Evolutionary conservation across 1,139 yeast genomes (phyloP).

Genomic region (Protomyces inundatus): DNA sequence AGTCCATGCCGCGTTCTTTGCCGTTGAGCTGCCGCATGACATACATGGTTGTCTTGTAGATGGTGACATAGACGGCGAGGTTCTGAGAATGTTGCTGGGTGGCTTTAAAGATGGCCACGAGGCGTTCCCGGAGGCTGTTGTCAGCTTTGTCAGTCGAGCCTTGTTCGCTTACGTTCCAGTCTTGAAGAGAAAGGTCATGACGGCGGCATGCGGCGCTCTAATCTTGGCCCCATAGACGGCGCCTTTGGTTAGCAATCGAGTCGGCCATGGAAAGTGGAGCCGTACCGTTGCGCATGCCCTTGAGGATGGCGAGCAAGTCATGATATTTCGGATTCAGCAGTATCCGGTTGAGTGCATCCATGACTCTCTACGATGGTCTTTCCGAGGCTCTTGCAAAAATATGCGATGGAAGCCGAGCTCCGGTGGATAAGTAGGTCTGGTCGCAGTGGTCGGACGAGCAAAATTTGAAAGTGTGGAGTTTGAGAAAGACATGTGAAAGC

Average conservation of each 20-base stretch:
- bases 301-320: slow-evolving; percentile 39
- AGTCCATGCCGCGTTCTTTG: slow-evolving; percentile 38
- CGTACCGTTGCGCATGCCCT: slow-evolving; percentile 41
- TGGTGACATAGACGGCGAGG: slow-evolving; percentile 60
- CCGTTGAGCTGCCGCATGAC: slow-evolving; percentile 34
- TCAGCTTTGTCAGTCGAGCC: not conserved
- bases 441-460: too few relatives aligned
- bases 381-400: too few relatives aligned
- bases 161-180: slow-evolving; percentile 37
- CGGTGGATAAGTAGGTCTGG: too few relatives aligned
- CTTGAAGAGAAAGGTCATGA: slow-evolving; percentile 55
- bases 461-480: too few relatives aligned
- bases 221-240: slow-evolving; percentile 68
- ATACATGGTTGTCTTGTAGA: slow-evolving; percentile 48
- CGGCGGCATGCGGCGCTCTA: slow-evolving; percentile 68
- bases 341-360: slow-evolving; percentile 10
- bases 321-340: slow-evolving; percentile 38
- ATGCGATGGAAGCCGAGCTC: too few relatives aligned
- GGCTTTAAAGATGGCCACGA: slow-evolving; percentile 50
- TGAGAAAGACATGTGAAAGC: too few relatives aligned
- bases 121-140: slow-evolving; percentile 45
- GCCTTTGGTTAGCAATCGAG: slow-evolving; percentile 38
- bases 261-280: not conserved
- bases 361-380: not conserved
- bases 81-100: slow-evolving; percentile 64